These are phyloP conservation scores for Monosporascus sp. DNA, from an alignment of 2,329 filamentous ascomycete species.

Conservation along the genomic window DNA sequence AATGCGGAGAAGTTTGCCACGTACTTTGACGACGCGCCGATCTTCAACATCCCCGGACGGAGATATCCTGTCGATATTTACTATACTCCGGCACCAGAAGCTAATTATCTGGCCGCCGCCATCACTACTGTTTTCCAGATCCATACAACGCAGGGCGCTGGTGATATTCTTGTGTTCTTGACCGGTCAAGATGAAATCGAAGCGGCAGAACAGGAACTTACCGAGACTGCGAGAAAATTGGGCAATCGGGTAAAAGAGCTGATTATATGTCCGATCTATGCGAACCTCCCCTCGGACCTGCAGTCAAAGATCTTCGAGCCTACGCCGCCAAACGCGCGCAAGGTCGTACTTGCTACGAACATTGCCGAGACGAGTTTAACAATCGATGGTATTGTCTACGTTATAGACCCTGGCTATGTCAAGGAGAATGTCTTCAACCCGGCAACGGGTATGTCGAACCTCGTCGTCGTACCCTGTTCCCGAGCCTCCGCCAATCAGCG, in stretches of 20 bases:
- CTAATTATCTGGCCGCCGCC: slow-evolving; percentile 86
- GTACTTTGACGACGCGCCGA: slow-evolving; percentile 89
- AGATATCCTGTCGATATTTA: slow-evolving; percentile 87
- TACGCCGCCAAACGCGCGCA: slow-evolving; percentile 76
- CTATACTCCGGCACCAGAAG: slow-evolving; percentile 85
- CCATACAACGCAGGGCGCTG: slow-evolving; percentile 76
- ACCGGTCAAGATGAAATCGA: slow-evolving; percentile 97
- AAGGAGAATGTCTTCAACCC: slow-evolving; percentile 95
- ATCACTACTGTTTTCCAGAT: slow-evolving; percentile 95
- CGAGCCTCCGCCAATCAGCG: slow-evolving; percentile 89
- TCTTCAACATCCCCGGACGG: slow-evolving; percentile 90
- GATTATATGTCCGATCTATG: slow-evolving; percentile 89
- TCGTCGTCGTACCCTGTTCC: slow-evolving; percentile 87
- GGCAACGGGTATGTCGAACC: slow-evolving; percentile 82
- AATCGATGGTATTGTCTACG: slow-evolving; percentile 92
- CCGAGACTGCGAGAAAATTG: slow-evolving; percentile 81
- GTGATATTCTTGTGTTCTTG: slow-evolving; percentile 90
- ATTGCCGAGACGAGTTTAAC: slow-evolving; percentile 96
- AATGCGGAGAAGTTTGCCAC: slow-evolving; percentile 87
- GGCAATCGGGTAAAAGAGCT: slow-evolving; percentile 80
- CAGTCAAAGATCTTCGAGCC: slow-evolving; percentile 94
- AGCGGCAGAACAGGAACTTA: slow-evolving; percentile 73
- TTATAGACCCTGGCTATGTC: slow-evolving; percentile 91
- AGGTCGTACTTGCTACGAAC: slow-evolving; percentile 91
- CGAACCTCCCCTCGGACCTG: slow-evolving; percentile 83